These are phyloP conservation scores for Austroboletus niveus DNA, from an alignment of 1,284 basidiomycete genomes.

Conservation along the genomic window DNA sequence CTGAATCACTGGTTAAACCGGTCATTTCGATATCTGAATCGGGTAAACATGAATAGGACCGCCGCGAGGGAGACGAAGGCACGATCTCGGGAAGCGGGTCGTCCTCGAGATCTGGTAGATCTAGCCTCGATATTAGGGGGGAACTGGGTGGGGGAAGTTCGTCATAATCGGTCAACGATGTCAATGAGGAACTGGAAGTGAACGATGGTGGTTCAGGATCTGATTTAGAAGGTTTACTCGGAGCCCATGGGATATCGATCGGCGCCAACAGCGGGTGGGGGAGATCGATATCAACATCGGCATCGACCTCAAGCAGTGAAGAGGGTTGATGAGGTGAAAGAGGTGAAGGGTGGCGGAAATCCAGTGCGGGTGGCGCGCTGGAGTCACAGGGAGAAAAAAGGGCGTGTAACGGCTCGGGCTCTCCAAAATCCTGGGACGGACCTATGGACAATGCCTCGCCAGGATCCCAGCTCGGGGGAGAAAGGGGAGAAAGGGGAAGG, in stretches of 20 bases:
- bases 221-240: slow-evolving; percentile 5
- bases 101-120: slow-evolving; percentile 34
- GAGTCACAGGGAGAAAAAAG: slow-evolving; percentile 20
- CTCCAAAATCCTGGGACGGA: slow-evolving; percentile 18
- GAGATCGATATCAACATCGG: slow-evolving; percentile 22
- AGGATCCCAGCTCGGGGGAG: slow-evolving; percentile 20
- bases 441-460: slow-evolving; percentile 9
- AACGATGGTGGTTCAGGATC: slow-evolving; percentile 18
- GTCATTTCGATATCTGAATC: slow-evolving; percentile 28
- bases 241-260: slow-evolving; percentile 21
- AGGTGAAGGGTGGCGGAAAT: slow-evolving; percentile 16
- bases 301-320: slow-evolving; percentile 28
- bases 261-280: slow-evolving; percentile 18
- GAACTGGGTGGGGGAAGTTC: slow-evolving; percentile 24
- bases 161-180: slow-evolving; percentile 27
- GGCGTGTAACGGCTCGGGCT: slow-evolving; percentile 14
- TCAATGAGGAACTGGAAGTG: slow-evolving; percentile 10
- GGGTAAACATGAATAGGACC: slow-evolving; percentile 31
- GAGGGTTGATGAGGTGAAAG: slow-evolving; percentile 15
- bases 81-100: slow-evolving; percentile 22
- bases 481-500: slow-evolving; percentile 37
- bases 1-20: slow-evolving; percentile 10
- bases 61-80: slow-evolving; percentile 35
- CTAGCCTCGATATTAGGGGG: slow-evolving; percentile 27
- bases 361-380: slow-evolving; percentile 10